Conservation (phyloP, 1,284 basidiomycete genomes). For the Ceratobasidium sp. region DNA sequence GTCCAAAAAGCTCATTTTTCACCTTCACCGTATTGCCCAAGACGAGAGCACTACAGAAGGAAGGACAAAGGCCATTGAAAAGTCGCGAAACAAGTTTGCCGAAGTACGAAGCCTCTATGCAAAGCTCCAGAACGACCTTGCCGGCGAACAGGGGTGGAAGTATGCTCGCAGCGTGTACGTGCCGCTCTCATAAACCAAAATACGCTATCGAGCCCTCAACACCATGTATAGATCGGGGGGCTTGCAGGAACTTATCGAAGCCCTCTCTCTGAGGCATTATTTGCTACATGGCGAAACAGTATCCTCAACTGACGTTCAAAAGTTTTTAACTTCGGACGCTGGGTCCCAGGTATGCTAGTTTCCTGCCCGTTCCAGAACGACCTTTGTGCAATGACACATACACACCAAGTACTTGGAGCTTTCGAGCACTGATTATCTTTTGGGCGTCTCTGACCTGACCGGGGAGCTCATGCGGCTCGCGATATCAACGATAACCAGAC, state of each 20-base stretch:
- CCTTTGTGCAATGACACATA: slow-evolving; percentile 18
- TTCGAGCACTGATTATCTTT: slow-evolving; percentile 81
- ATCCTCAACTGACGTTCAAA: slow-evolving; percentile 71
- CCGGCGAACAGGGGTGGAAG: slow-evolving; percentile 78
- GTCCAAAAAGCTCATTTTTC: slow-evolving; percentile 96
- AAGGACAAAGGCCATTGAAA: slow-evolving; percentile 35
- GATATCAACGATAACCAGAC: slow-evolving; percentile 72
- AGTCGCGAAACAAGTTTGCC: slow-evolving; percentile 69
- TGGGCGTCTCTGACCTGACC: slow-evolving; percentile 92
- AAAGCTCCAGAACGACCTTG: slow-evolving; percentile 67
- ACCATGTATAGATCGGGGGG: slow-evolving; percentile 54
- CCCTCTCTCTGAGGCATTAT: slow-evolving; percentile 87
- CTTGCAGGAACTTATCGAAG: slow-evolving; percentile 93
- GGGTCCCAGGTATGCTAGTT: slow-evolving; percentile 62
- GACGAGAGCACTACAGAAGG: slow-evolving; percentile 56
- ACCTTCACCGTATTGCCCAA: slow-evolving; percentile 79
- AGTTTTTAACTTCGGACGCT: slow-evolving; percentile 63
- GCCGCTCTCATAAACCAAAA: slow-evolving; percentile 44
- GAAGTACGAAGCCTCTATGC: slow-evolving; percentile 75
- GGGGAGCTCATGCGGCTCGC: slow-evolving; percentile 98
- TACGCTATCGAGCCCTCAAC: not conserved
- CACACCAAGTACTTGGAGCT: slow-evolving; percentile 67
- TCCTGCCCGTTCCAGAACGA: not conserved
- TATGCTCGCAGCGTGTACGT: slow-evolving; percentile 77
- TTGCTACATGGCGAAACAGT: slow-evolving; percentile 76